Evolutionary conservation across 495 filamentous ascomycete species (phyloP).

Genomic region (Aspergillus mulundensis): DNA sequence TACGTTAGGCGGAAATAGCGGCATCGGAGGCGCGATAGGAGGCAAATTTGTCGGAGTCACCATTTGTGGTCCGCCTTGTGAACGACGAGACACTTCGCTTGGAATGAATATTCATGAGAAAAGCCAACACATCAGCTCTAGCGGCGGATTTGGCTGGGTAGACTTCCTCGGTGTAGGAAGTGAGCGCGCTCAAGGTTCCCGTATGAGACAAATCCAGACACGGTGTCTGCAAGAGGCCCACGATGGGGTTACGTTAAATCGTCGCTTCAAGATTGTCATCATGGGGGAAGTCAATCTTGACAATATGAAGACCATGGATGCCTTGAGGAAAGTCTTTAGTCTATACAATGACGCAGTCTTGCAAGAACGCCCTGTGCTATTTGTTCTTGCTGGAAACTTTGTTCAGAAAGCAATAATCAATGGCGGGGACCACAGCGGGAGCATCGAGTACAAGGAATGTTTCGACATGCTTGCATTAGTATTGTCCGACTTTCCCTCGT

Average conservation of each 20-base stretch:
- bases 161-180: constrained; percentile 92
- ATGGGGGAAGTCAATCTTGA: constrained; percentile 84
- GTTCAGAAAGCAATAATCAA: constrained; percentile 64
- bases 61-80: constrained; percentile 84
- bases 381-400: constrained; percentile 85
- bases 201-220: constrained; percentile 75
- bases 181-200: constrained; percentile 74
- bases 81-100: constrained; percentile 73
- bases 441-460: constrained; percentile 91
- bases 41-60: constrained; percentile 86
- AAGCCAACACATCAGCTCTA: constrained; percentile 51
- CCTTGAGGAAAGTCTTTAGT: constrained; percentile 68
- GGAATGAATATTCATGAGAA: constrained; percentile 59
- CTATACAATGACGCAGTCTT: constrained; percentile 52
- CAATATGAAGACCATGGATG: constrained; percentile 68
- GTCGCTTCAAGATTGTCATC: constrained; percentile 58
- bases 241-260: constrained; percentile 26
- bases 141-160: constrained; percentile 90
- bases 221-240: constrained; percentile 27
- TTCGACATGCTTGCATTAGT: constrained; percentile 82
- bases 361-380: constrained; percentile 63
- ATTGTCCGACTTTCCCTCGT: constrained; percentile 77
- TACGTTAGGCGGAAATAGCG: constrained; percentile 67
- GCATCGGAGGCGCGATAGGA: constrained; percentile 83
- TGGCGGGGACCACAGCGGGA: constrained; percentile 61